phyloP scores from a whole-genome alignment of 352 stramenopile genomes.

The Globisporangium nodosum region DNA sequence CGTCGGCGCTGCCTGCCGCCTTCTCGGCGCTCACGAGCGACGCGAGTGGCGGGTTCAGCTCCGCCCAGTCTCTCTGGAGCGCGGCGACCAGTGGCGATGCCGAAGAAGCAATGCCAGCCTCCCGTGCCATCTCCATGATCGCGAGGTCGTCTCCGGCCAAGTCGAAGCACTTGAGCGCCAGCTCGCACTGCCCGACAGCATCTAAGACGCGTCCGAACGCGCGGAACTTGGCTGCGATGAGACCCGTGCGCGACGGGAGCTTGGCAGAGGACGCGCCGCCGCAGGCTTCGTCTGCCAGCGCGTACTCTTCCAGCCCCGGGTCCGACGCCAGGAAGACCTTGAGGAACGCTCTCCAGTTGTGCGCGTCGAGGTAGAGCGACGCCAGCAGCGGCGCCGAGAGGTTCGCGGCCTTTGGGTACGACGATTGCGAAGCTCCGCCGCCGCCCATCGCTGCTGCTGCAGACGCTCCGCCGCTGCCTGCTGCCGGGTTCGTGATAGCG shows the following conservation, averaged over 20 bases:
- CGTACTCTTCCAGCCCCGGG: constrained; percentile 65
- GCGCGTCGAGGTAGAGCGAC: constrained; percentile 45
- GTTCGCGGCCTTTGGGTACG: constrained; percentile 37
- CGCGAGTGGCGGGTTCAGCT: constrained; percentile 48
- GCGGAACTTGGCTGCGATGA: constrained; percentile 29
- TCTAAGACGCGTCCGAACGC: constrained; percentile 40
- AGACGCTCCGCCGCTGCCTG: constrained; percentile 4
- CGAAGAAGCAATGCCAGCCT: constrained; percentile 12
- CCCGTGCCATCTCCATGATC: constrained; percentile 42
- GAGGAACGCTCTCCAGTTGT: constrained; percentile 54
- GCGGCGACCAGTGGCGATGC: constrained; percentile 22
- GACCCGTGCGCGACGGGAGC: constrained; percentile 49
- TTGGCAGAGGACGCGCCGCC: constrained; percentile 31
- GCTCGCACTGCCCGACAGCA: constrained; percentile 41
- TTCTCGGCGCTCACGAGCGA: constrained; percentile 27
- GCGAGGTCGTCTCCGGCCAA: constrained; percentile 62
- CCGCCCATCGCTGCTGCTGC: constrained; percentile 2
- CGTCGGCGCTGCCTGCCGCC: background rate
- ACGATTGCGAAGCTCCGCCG: constrained; percentile 8
- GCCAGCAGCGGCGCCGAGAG: constrained; percentile 32
- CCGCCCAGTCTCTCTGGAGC: constrained; percentile 48
- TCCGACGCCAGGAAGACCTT: constrained; percentile 42
- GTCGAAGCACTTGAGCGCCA: constrained; percentile 61
- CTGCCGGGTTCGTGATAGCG: constrained; percentile 22
- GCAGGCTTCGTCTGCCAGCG: constrained; percentile 35